Evolutionary conservation across 1,284 basidiomycete genomes (phyloP), one percentile per base, ranked within the genome.

Genomic region (Pterulicium gracile): DNA sequence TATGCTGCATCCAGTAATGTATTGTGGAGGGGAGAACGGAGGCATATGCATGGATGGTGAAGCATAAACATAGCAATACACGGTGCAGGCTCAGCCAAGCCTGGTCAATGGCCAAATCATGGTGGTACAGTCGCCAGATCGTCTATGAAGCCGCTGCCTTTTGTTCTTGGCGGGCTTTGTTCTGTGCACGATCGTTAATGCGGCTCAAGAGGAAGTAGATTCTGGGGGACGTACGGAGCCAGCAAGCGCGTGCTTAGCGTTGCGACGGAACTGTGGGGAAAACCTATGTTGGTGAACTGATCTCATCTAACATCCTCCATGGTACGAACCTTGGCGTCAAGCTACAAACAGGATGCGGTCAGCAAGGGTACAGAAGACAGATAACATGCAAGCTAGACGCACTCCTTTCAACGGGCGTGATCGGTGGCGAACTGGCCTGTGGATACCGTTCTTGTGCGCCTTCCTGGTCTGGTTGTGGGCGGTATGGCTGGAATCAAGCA

Each of bases 361-460:
- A 44, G 48, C n/a, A 47, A 48, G 21, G 46, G 21, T 23, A 46
- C 15, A 41, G 27, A 13, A 34, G 23, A 23, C 17, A 48, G 40
- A 47, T 41, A 42, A 51, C 23, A 47, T 22, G 51, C 27, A 43
- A 18, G 32, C 22, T 47, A 36, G 18, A 83, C 85, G 55, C 75
- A 91, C 95, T 78, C 94, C 94, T 73, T 84, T 92, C 73, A 91
- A 64, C 49, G 89, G 94, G 54, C 85, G 79, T 62, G 88, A 83
- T 63, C 83, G 66, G 67, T 81, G 75, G 54, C 79, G 78, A 67
- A 76, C 70, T 49, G 88, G 83, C 66, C 73, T 80, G 72, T 85
- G 90, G 74, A 95, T 94, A 64, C 92, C 95, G 75, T 98, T 98
- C 56, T 88, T 82, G 79, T 98, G 95, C 60, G 95, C 92, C 79